Percentiles rank a stretch among this genome's conserved stretches.
phyloP scores from a whole-genome alignment of 352 stramenopile species.

The Pythium phragmiticola region DNA sequence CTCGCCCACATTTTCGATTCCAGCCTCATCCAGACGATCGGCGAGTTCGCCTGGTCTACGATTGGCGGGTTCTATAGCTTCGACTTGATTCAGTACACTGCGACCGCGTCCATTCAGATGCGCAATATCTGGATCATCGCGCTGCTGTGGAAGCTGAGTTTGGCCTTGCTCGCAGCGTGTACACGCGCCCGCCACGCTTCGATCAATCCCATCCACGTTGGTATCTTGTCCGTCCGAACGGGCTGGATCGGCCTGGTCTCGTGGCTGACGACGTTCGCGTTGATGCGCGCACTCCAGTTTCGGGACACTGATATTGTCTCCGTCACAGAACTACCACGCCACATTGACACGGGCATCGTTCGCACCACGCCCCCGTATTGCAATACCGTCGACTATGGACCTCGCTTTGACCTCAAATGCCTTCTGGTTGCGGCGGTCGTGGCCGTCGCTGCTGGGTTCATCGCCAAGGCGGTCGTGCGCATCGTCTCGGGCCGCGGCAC shows the following conservation, averaged over 20 bases:
- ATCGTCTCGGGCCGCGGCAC: conserved; percentile 1
- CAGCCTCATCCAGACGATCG: conserved; percentile 18
- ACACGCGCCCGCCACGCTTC: not conserved
- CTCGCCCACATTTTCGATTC: conserved; percentile 30
- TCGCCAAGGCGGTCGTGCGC: not conserved
- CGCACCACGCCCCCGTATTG: not conserved
- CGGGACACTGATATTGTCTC: conserved; percentile 20
- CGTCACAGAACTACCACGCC: conserved; percentile 6
- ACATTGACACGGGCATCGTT: not conserved
- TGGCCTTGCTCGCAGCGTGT: not conserved
- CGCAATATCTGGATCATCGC: conserved; percentile 33
- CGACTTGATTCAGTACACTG: conserved; percentile 10
- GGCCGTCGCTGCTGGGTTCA: not conserved
- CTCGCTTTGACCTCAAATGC: conserved; percentile 17
- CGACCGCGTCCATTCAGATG: conserved; percentile 26
- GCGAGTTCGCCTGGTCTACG: conserved; percentile 18
- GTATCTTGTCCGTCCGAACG: conserved; percentile 16
- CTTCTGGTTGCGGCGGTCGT: not conserved
- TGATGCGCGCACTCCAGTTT: conserved; percentile 11
- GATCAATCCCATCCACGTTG: not conserved
- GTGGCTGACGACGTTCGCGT: conserved; percentile 20
- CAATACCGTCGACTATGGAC: conserved; percentile 10
- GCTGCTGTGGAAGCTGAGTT: conserved; percentile 22
- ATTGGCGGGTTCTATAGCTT: conserved; percentile 16
- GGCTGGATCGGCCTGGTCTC: conserved; percentile 14